These are phyloP conservation scores for Coemansia sp. DNA, from an alignment of 192 early-diverging fungal genomes.

Conservation along the genomic window DNA sequence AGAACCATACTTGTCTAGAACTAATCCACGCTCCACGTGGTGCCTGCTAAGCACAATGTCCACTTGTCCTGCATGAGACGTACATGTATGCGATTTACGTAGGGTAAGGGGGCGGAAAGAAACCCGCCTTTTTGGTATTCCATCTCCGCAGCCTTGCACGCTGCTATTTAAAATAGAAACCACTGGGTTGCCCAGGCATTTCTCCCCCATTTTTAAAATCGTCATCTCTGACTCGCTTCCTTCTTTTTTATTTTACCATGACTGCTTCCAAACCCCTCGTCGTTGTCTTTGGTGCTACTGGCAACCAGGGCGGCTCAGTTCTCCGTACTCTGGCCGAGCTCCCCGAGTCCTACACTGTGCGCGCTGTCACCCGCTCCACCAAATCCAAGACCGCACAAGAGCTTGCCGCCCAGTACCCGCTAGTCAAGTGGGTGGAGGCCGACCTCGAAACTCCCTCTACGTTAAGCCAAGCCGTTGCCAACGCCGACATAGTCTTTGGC, in stretches of 20 bases:
- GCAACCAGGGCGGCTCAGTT: slow-evolving; percentile 23
- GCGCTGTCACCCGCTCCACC: slow-evolving; percentile 14
- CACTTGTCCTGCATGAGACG: too few relatives aligned
- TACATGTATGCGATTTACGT: too few relatives aligned
- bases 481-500: slow-evolving; percentile 19
- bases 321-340: slow-evolving; percentile 10
- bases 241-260: not conserved
- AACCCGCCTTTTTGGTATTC: too few relatives aligned
- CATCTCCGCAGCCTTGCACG: not conserved
- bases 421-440: slow-evolving; percentile 16
- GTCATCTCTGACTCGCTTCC: too few relatives aligned
- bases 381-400: not conserved
- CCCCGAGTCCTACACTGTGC: slow-evolving; percentile 5
- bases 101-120: too few relatives aligned
- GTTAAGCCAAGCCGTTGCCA: not conserved
- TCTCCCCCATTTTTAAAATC: not conserved
- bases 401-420: slow-evolving; percentile 9
- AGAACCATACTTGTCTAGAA: too few relatives aligned
- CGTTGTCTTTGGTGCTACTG: slow-evolving; percentile 27
- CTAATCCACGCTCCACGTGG: too few relatives aligned
- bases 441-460: not conserved
- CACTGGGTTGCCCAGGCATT: too few relatives aligned
- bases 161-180: not conserved
- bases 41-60: too few relatives aligned
- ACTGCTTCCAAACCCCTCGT: slow-evolving; percentile 6